These are phyloP conservation scores for Suillus alpinus DNA, from an alignment of 768 basidiomycete genomes.

Conservation along the genomic window DNA sequence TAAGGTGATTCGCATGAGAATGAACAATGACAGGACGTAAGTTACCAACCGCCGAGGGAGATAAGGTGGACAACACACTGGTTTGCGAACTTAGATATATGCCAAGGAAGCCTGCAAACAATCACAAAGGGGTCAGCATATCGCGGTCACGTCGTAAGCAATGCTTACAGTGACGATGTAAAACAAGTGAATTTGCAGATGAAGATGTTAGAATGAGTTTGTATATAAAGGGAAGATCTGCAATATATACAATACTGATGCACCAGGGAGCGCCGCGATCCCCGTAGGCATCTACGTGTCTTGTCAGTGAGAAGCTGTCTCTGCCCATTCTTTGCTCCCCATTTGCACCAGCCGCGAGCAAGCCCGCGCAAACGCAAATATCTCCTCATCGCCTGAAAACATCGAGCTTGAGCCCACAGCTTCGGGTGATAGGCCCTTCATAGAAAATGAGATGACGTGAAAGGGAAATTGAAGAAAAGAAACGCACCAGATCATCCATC, in stretches of 20 bases:
- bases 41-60: neutral
- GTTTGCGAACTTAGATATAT: neutral
- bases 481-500: conserved; percentile 89
- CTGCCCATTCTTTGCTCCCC: conserved; percentile 88
- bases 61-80: neutral
- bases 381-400: conserved; percentile 94
- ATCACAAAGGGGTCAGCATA: neutral
- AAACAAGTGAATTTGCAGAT: neutral
- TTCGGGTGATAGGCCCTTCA: conserved; percentile 74
- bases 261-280: neutral
- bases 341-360: conserved; percentile 85
- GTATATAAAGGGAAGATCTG: neutral
- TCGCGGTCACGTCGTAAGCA: neutral
- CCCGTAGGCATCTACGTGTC: neutral
- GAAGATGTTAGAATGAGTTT: neutral
- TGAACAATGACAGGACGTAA: neutral
- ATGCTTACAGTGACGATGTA: neutral
- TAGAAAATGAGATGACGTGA: conserved; percentile 5
- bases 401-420: conserved; percentile 81
- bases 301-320: conserved; percentile 27
- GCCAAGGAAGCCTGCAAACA: neutral
- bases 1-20: neutral
- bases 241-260: neutral
- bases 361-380: conserved; percentile 96
- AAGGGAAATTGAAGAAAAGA: conserved; percentile 3